A percentile compares a stretch with the other conserved stretches of the same genome.
phyloP scores from a whole-genome alignment of 2,329 filamentous ascomycete genomes.

The Hypoxylon sp. region DNA sequence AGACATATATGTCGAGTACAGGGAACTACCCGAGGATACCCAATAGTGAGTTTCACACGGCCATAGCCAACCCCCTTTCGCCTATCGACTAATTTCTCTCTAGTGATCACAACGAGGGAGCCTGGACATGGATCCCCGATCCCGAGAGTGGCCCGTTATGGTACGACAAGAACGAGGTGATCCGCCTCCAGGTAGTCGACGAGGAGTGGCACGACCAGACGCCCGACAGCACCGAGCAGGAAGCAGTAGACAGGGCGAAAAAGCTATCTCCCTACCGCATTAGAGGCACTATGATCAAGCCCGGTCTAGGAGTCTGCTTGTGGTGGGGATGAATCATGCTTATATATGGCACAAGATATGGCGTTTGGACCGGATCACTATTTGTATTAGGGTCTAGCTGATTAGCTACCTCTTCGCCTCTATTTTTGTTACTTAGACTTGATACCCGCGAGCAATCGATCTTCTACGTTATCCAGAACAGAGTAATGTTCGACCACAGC shows the following conservation, averaged over 20 bases:
- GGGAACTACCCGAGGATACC: slow-evolving; percentile 77
- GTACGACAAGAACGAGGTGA: slow-evolving; percentile 89
- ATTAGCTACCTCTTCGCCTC: slow-evolving; percentile 11
- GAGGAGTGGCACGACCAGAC: slow-evolving; percentile 94
- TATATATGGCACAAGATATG: slow-evolving; percentile 27
- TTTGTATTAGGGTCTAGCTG: slow-evolving; percentile 23
- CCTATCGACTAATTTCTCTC: slow-evolving; percentile 36
- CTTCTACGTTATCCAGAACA: slow-evolving; percentile 86
- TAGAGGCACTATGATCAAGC: slow-evolving; percentile 68
- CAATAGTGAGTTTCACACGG: slow-evolving; percentile 68
- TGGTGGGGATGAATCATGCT: slow-evolving; percentile 63
- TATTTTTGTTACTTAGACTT: slow-evolving; percentile 46
- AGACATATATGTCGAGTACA: slow-evolving; percentile 82
- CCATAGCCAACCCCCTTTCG: slow-evolving; percentile 35
- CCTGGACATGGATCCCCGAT: slow-evolving; percentile 83
- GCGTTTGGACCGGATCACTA: slow-evolving; percentile 19
- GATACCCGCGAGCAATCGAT: slow-evolving; percentile 73
- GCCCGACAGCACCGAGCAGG: slow-evolving; percentile 71
- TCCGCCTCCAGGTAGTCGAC: slow-evolving; percentile 83
- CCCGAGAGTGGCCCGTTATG: slow-evolving; percentile 73
- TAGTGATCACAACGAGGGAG: slow-evolving; percentile 76
- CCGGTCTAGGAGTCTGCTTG: slow-evolving; percentile 67
- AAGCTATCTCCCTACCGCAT: slow-evolving; percentile 73
- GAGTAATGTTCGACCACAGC: slow-evolving; percentile 95
- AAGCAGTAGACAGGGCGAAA: slow-evolving; percentile 62